Evolutionary conservation across 352 stramenopile species (phyloP), one percentile per base, ranked within the genome.

Genomic region (Pythium vanterpoolii): DNA sequence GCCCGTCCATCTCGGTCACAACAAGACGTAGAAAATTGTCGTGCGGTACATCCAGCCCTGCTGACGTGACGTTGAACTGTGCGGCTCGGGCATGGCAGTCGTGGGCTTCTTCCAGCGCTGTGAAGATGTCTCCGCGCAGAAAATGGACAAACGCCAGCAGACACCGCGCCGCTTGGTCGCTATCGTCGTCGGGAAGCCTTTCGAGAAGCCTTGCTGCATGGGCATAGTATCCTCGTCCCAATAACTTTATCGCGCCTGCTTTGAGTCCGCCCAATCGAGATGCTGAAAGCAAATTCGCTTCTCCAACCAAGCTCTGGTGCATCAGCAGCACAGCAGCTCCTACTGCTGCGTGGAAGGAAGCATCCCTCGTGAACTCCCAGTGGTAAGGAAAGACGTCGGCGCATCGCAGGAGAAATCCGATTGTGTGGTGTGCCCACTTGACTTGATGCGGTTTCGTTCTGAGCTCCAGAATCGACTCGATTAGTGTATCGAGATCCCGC

Each of bases 171-270:
- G 19, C 14, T 16, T 16, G 26, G 2, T 30, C 40, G 0, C 5
- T 9, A 1, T 27, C 21, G 14, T 26, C 24, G 11, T 19, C 26
- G 4, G 1, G 16, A 34, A 56, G 21, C 0, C 2, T 18, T 10
- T 27, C 13, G 2, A 55, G 36, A 30, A 68, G 45, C 13, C 16
- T 23, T n/a, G 14, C 24, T 10, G 60, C 45, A 1, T 62, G 36
- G 4, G 38, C 26, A 31, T 62, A 68, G 18, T 68, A 68, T 1
- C 60, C 60, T 19, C 38, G n/a, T 21, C 47, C 46, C 13, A 62
- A 5, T 5, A 68, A 24, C 33, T 56, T 53, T 7, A 48, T 33
- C 7, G 13, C 28, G 3, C 38, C 60, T 18, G 4, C 48, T 13
- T 42, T 47, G 53, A 50, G 28, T 1, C 45, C 38, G 2, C 50